Base-by-base conservation (phyloP, 1,284 basidiomycete species). In the Moesziomyces sp. region DNA sequence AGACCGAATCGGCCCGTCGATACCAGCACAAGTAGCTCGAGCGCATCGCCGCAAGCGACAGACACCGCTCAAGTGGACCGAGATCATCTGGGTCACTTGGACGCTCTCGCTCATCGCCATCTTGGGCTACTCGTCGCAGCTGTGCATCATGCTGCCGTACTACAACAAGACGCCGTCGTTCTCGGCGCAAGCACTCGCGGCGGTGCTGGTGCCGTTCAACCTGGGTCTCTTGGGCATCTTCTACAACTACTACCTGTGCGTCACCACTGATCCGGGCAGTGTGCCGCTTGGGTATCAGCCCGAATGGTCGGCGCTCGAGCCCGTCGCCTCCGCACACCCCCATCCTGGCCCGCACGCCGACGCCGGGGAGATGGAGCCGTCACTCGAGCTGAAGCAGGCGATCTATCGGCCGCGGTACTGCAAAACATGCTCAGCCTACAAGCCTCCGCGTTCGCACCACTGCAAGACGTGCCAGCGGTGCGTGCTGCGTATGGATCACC, bases 181-280 rank as follows among this genome's bases (percentile, higher is more conserved):
- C 53, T 53, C 62, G 8, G 84, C 91, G 23, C 18, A 19, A 9
- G 90, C 92, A 65, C 88, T 96, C 28, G 77, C 93, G 40, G 86
- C 85, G 35, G 87, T 95, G 7, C 88, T 97, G 11, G 76, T 89
- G 0, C 93, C 94, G 1, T 96, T 97, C 90, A 96, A 97, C 92
- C 93, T 82, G 79, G 74, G 70, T 13, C 38, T 79, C 21, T 18
- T 76, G 4, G 56, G 45, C 28, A 74, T 83, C 51, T 79, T 74
- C 47, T 71, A 58, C 61, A 78, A 80, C 53, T 83, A 83, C 66
- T 79, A 55, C 42, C 65, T 74, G n/a, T 78, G 75, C 55, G 63
- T 80, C 19, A 52, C 43, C 16, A 72, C 70, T 11, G 66, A 79
- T 42, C 77, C 82, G 1, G 81, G 82, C 26, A 52, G 68, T 40